Base-by-base conservation (phyloP, 768 basidiomycete species). In the Tylopilus intermedius region DNA sequence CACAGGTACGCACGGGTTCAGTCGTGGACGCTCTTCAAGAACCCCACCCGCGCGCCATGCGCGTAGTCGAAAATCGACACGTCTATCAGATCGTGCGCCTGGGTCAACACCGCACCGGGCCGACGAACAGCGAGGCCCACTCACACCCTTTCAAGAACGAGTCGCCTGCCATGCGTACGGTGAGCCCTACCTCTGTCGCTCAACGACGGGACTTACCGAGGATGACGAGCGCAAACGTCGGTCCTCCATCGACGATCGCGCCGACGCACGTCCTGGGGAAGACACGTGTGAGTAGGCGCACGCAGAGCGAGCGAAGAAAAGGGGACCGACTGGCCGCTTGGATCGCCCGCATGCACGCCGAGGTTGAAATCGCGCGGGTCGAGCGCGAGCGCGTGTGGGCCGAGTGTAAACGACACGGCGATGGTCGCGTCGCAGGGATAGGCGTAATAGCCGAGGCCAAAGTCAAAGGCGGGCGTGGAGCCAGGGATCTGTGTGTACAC, bases 121-220 rank as follows among this genome's bases (percentile, higher is more conserved):
- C 24, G 24, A 24, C 5, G 7, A 3, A 30, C 30, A 10, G 7
- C 33, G 33, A 14, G 33, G 33, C 1, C 2, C 7, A 39, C 80
- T 63, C 54, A 82, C 85, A 87, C 9, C 80, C 83, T 69, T 86
- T 87, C 43, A 86, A 62, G 60, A 87, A 85, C 58, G 76, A 78
- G 62, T 78, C 83, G 1, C 81, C 78, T 78, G 11, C 8, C 5
- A 33, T 11, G 24, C 14, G 24, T n/a, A 8, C 9, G 15, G 5
- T 39, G 26, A 47, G 47, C 35, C 3, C 24, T 5, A 24, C 5
- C 24, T 24, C 24, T 24, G 24, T 24, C 24, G 24, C 5, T 24
- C 24, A 24, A 24, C 24, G 24, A 24, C 24, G 24, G 24, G 51
- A 58, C 62, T 4, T 32, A 69, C 58, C 62, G 42, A 67, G 53